These are phyloP conservation scores for Fusarium neocosmosporiellum DNA, from an alignment of 2,329 filamentous ascomycete species.

Conservation along the genomic window DNA sequence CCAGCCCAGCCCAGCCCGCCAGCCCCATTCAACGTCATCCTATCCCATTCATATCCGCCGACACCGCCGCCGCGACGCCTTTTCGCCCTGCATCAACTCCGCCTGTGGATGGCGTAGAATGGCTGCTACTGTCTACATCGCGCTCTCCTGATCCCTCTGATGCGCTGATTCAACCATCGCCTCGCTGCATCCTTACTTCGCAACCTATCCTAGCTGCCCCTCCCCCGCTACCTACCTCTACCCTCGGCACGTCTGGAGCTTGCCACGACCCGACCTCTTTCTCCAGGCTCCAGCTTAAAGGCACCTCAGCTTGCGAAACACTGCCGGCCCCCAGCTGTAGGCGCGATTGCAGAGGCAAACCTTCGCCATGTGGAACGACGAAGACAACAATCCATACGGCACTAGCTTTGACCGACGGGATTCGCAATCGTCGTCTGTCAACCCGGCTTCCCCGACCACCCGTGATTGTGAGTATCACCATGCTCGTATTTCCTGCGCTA, in stretches of 20 bases:
- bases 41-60: constrained; percentile 30
- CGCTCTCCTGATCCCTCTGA: constrained; percentile 15
- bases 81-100: not conserved
- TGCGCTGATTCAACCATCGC: constrained; percentile 6
- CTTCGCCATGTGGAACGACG: constrained; percentile 92
- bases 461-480: constrained; percentile 65
- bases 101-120: constrained; percentile 25
- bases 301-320: not conserved
- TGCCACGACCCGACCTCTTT: constrained; percentile 19
- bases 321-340: constrained; percentile 5
- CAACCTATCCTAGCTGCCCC: constrained; percentile 30
- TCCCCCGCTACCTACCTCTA: constrained; percentile 32
- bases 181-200: constrained; percentile 12
- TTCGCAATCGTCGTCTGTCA: constrained; percentile 76
- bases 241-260: constrained; percentile 38
- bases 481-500: not conserved
- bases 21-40: constrained; percentile 41
- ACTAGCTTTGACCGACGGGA: constrained; percentile 89
- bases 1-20: constrained; percentile 12
- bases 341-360: constrained; percentile 24
- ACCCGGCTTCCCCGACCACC: constrained; percentile 71
- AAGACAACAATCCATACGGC: constrained; percentile 96
- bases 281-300: constrained; percentile 31
- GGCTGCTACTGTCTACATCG: constrained; percentile 27
- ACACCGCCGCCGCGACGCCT: constrained; percentile 27